phyloP scores from a whole-genome alignment of 2,329 filamentous ascomycete species.

The Cryphonectria radicalis region DNA sequence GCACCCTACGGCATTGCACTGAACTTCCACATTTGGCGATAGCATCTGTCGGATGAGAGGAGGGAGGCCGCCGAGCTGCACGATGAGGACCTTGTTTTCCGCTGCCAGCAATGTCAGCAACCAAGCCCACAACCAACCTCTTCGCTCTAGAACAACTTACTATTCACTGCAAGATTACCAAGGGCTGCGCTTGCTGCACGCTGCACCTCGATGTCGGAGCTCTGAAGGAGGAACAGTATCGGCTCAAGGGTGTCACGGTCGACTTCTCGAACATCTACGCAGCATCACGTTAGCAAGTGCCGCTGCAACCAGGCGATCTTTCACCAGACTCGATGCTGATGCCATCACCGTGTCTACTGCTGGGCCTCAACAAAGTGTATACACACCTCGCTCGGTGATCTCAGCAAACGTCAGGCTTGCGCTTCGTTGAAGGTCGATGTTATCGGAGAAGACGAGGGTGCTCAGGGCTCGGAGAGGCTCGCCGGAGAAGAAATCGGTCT shows the following conservation, averaged over 20 bases:
- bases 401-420: slow-evolving; percentile 98
- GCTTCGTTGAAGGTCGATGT: slow-evolving; percentile 96
- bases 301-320: background rate
- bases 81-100: slow-evolving; percentile 97
- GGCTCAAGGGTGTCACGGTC: slow-evolving; percentile 93
- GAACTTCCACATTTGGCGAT: slow-evolving; percentile 95
- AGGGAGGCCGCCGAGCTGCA: slow-evolving; percentile 84
- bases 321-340: background rate
- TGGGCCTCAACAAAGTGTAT: background rate
- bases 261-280: slow-evolving; percentile 90
- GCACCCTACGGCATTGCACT: slow-evolving; percentile 98
- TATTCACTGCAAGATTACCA: slow-evolving; percentile 95
- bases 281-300: slow-evolving; percentile 23
- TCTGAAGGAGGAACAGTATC: slow-evolving; percentile 93
- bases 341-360: background rate
- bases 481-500: slow-evolving; percentile 98
- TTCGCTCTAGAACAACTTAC: slow-evolving; percentile 55
- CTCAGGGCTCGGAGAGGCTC: slow-evolving; percentile 92
- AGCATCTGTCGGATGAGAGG: slow-evolving; percentile 98
- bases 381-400: slow-evolving; percentile 93
- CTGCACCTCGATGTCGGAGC: slow-evolving; percentile 95
- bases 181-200: slow-evolving; percentile 93
- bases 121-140: background rate
- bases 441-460: slow-evolving; percentile 97
- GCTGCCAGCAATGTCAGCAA: slow-evolving; percentile 63